A percentile compares a stretch with the other conserved stretches of the same genome.
Evolutionary conservation across 176 grass and related monocot species (phyloP).

Genomic region (Triticum turgidum): DNA sequence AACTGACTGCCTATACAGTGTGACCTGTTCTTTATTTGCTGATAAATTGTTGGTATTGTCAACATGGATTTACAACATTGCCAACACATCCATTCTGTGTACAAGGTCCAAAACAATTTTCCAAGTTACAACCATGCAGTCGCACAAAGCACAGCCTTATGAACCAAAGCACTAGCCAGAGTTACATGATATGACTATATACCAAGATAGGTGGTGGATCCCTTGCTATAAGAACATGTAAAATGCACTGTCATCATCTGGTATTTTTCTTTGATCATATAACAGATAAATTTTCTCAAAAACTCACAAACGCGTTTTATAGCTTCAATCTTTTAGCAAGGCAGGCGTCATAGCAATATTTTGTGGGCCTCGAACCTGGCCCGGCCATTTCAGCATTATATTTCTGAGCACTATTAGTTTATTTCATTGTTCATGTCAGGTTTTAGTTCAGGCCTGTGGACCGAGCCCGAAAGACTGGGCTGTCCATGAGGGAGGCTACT

Average conservation of each 20-base stretch:
- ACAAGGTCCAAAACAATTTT: not conserved
- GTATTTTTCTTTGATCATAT: not conserved
- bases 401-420: not conserved
- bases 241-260: too few relatives aligned
- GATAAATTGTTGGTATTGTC: not conserved
- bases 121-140: not conserved
- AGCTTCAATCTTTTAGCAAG: not conserved
- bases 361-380: not conserved
- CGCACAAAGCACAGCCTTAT: not conserved
- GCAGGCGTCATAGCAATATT: not conserved
- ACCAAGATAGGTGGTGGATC: too few relatives aligned
- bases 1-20: constrained; percentile 15
- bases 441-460: not conserved
- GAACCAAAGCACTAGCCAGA: not conserved
- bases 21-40: not conserved
- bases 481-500: not conserved
- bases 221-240: too few relatives aligned
- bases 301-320: not conserved
- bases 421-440: not conserved
- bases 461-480: not conserved
- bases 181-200: not conserved
- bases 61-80: constrained; percentile 1
- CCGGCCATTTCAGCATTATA: not conserved
- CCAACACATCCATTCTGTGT: not conserved
- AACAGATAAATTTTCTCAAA: not conserved